Evolutionary conservation across 768 basidiomycete genomes (phyloP), one percentile per base, ranked within the genome.

Genomic region (Gautieria morchelliformis): DNA sequence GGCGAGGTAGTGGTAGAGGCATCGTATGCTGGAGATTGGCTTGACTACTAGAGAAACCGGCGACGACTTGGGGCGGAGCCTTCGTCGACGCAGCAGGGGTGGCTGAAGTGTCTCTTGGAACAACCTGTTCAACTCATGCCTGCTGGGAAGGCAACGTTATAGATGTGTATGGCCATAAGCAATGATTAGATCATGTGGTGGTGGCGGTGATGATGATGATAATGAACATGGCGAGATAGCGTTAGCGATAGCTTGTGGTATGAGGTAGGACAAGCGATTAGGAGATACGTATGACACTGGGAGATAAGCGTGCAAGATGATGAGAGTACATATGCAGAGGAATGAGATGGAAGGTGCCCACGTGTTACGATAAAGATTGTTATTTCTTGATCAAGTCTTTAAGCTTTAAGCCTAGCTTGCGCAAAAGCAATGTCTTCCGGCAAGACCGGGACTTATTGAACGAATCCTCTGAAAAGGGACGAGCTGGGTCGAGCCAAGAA

Each of bases 381-480:
- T 89, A 91, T 64, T 88, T 86, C 78, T 83, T 85, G 67, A 90
- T 90, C 60, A 90, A 72, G 69, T 89, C 87, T 56, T n/a, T 73
- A n/a, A n/a, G n/a, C n/a, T n/a, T n/a, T 73, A 62, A 90, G 69
- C 59, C 84, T 74, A 14, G 87, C 87, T 68, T 89, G 84, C 14
- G 88, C 88, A 70, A 89, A 89, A 10, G 80, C 84, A 57, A 85
- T 67, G 41, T 86, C n/a, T 27, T 1, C 71, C 71, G 37, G 63
- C 60, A 51, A 14, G 62, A 46, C 20, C 51, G 19, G 60, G 19
- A 59, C 15, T 53, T 33, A 46, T 40, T 60, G 32, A 11, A 12
- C 46, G 15, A 10, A 9, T 39, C 19, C 9, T n/a, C 30, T 11
- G 27, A n/a, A 33, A 8, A n/a, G 22, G 20, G 27, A 10, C 7